Base-by-base conservation (phyloP, 306 rosid species). In the Morella rubra region DNA sequence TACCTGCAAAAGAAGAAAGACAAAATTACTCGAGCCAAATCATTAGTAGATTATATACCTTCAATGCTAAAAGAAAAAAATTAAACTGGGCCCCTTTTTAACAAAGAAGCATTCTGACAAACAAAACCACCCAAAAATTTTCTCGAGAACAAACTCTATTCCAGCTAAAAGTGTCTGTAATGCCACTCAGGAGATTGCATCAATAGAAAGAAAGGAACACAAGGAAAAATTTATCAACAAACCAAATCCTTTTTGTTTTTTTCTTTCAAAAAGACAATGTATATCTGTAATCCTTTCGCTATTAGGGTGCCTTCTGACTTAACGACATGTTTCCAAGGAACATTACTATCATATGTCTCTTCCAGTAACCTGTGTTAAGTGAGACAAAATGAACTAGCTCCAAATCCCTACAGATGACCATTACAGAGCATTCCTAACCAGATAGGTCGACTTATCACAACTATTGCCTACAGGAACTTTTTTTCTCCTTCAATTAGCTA, bases 1-100 rank as follows among this genome's bases (percentile, higher is more conserved):
- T 71, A 89, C 93, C 99, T 96, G 84, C 77, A 81, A 80, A 58
- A 74, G 76, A 78, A 44, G 42, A 66, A 5, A 18, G 50, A 24
- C 32, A 66, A 42, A 66, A 14, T 41, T 44, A n/a, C 46, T 65
- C 7, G 15, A 41, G 49, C 49, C 70, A 65, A 16, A 41, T 65
- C 13, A 65, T 65, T 41, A 7, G 44, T 37, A 37, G 69, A 40
- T 49, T 62, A 40, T 32, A 24, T n/a, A 60, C 41, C 11, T 65
- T n/a, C 37, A 58, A 24, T 32, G 16, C 15, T 16, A 7, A 37
- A 37, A n/a, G n/a, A 32, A 32, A 11, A 37, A 7, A 0, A 3
- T 15, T 8, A 64, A 2, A 40, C 9, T 14, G 22, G 42, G 4
- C 42, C 41, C 18, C n/a, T 40, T 61, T n/a, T 54, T 7, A 54